Base-by-base conservation (phyloP, 306 rosid species). In the Calophaca sinica region DNA sequence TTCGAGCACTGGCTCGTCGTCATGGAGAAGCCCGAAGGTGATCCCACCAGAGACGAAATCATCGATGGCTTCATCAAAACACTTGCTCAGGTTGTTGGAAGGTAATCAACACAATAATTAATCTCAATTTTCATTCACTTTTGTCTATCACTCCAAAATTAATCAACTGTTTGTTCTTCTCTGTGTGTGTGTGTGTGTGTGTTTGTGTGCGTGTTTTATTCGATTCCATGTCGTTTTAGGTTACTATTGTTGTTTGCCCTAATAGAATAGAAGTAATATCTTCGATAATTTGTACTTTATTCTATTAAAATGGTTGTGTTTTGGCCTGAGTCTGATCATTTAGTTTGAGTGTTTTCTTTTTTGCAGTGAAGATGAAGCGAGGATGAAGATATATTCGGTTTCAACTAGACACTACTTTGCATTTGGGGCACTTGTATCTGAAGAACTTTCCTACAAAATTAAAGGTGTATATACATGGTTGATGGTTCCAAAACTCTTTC, bases 1-100 rank as follows among this genome's bases (percentile, higher is more conserved):
- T 96, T 90, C 59, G 96, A 96, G 78, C 99, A 96, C 82, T 96
- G 99, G 99, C 96, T 96, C 61, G 84, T 96, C 8, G 98, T 96
- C 33, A 36, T 96, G 94, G 99, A 96, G 75, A 87, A 88, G 53
- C 99, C 99, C 2, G 92, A 84, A 72, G 96, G 88, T 10, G 87
- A 84, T 0, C 83, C 87, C 6, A 90, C 96, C 0, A 85, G 99
- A 67, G 98, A 96, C 9, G 96, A 96, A 2, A 90, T 92, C 75
- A 96, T 96, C 29, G 88, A 92, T 6, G 61, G 80, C 46, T 96
- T 87, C 58, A 92, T 96, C 76, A 92, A 90, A 85, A 96, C 93
- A 2, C 81, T 96, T 5, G 86, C 96, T 2, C 20, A 63, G 80
- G 86, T 90, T 3, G 57, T 96, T 1, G 97, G 99, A 75, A 92